Evolutionary conservation across 2,329 filamentous ascomycete genomes (phyloP).

Genomic region (Catunica adiposa): DNA sequence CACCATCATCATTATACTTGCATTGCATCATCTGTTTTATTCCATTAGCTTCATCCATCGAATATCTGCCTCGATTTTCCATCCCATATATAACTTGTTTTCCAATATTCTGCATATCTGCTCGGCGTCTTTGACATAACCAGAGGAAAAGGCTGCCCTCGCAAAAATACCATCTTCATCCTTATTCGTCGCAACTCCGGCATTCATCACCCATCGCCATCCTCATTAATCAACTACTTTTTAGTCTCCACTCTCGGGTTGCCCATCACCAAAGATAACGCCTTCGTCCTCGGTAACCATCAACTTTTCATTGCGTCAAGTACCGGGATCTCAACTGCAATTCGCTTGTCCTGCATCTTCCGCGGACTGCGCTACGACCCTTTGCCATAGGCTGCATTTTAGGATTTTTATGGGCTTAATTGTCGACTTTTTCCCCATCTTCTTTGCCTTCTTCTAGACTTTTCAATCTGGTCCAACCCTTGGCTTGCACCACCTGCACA

Average conservation of each 20-base stretch:
- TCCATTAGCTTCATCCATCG: no score
- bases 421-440: background rate
- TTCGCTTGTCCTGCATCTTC: background rate
- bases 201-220: background rate
- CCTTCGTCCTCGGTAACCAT: background rate
- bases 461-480: conserved; percentile 4
- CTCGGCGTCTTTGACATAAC: no score
- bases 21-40: no score
- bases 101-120: no score
- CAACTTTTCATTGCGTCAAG: background rate
- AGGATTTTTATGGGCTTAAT: background rate
- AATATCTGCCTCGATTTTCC: no score
- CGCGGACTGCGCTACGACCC: background rate
- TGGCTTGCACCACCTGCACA: background rate
- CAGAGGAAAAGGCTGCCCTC: no score
- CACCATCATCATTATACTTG: no score
- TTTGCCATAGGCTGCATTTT: background rate
- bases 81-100: no score
- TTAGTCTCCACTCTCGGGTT: background rate
- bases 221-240: background rate
- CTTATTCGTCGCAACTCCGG: no score
- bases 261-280: background rate
- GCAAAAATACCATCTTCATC: no score
- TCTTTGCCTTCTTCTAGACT: conserved; percentile 1
- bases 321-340: background rate